Evolutionary conservation across 2,329 filamentous ascomycete species (phyloP), one percentile per base, ranked within the genome.

Genomic region (Colletotrichum sp.): DNA sequence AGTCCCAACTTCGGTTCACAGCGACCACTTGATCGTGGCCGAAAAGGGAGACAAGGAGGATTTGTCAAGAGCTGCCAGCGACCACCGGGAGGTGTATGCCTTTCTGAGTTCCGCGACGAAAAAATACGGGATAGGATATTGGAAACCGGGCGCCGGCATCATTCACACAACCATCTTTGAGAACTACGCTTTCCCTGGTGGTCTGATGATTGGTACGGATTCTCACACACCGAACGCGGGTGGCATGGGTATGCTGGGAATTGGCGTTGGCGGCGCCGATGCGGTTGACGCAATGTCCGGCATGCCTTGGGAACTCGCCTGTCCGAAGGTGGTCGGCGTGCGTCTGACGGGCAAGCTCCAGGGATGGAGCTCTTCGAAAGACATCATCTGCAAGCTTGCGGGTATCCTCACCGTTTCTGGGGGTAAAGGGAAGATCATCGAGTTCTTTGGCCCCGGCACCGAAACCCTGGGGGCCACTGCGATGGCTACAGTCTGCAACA

Each of bases 201-300:
- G 83, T 2, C 56, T 85, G 1, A 81, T 85, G 7, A 83, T 84
- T 27, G 83, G 83, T 1, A 85, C 83, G 4, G 83, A 85, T 66
- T 85, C 84, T 2, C 82, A 85, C 66, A 84, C 83, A 3, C 84
- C 84, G 5, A 85, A 85, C 56, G 82, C 82, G 6, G 83, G 81
- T 2, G 83, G 83, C 1, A 80, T 84, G 79, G 81, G 80, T 3
- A 84, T 84, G 80, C 58, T 84, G 8, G 83, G 82, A 4, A 80
- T 85, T 8, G 84, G 84, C 0, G 83, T 90, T 87, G 79, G 88
- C 83, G 12, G 89, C 84, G 28, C 82, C 83, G 30, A 89, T 88
- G 78, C 86, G 85, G 78, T 90, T 83, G 89, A 88, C 82, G 16
- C 80, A 86, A 79, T 81, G 78, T 77, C 76, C 80, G 65, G 76